Base-by-base conservation (phyloP, 352 stramenopile genomes). In the Elongisporangium anandrum region DNA sequence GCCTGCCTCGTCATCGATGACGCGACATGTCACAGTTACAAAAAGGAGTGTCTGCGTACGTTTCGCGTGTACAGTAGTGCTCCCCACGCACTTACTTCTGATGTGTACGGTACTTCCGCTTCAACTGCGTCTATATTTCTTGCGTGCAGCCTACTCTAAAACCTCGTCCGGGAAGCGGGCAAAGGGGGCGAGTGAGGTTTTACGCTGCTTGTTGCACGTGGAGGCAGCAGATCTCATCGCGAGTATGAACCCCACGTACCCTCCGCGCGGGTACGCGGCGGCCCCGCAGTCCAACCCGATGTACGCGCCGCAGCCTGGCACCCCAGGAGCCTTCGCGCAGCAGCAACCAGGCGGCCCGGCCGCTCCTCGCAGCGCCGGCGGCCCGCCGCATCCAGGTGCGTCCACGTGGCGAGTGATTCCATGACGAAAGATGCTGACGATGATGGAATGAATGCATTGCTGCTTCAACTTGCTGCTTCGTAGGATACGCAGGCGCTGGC, bases 211-310 rank as follows among this genome's bases (percentile, higher is more conserved):
- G 29, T 41, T 41, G 29, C 29, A 41, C 29, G 29, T 41, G 29
- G 29, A 41, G 9, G 29, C 29, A 41, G 29, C 29, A 41, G 29
- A 41, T 41, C 29, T 41, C 29, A 41, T 41, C 29, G 29, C 29
- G 29, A 41, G 29, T 41, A 41, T 41, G 29, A 41, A 68, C 54
- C 68, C 70, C 48, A 81, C 76, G 63, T 79, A 70, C 63, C 61
- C 72, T 52, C 72, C 70, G 56, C 65, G 69, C 47, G 72, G 75
- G 45, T 79, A 66, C 57, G 50, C 57, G 20, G 61, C 57, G 24
- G 59, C 58, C n/a, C 59, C 57, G 5, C 70, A 70, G 57, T 21
- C 41, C 12, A 52, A 21, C 47, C 39, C 21, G 20, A 56, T 61
- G 41, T 47, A 39, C 26, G 48, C 54, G 19, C 57, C 60, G 21